Base-by-base conservation (phyloP, 2,329 filamentous ascomycete species). In the Aspergillus sp. region DNA sequence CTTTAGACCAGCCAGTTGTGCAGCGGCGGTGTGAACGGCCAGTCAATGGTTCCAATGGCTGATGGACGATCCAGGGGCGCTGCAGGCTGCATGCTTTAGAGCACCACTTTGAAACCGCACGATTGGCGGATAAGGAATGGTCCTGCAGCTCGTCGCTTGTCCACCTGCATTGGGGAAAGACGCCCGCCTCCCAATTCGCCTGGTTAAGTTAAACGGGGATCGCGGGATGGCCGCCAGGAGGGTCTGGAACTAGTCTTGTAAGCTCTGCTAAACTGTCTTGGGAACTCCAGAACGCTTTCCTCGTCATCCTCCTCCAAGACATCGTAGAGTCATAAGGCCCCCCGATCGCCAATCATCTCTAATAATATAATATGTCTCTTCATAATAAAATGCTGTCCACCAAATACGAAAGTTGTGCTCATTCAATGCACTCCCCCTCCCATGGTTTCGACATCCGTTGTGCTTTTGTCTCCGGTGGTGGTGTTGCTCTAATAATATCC, bases 1-100 rank as follows among this genome's bases (percentile, higher is more conserved):
- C 32, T 30, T 12, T 5, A 36, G 12, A 5, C 32, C 32, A 36
- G 32, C 32, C 32, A 36, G 32, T 36, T 36, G 32, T 36, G 32
- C 69, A 70, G 70, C 70, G 70, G 70, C 67, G 70, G 69, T 70
- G 66, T 70, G 66, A 67, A 55, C 39, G 21, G 58, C 15, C 53
- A 54, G 32, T 43, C 49, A 50, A 55, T 58, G 58, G 62, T 63
- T 12, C 38, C 49, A 50, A 55, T 58, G 58, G 63, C 61, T 1
- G 62, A 63, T 13, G 32, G 32, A 36, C 32, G 61, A 64, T 59
- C 65, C 64, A 69, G 66, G 70, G 69, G 63, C 55, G 32, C 67
- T 71, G 69, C 68, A 70, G 23, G 39, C 53, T 61, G 59, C 57
- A 65, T 57, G 60, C 60, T 59, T 60, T 61, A 54, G 60, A 61